Base-by-base conservation (phyloP, 1,284 basidiomycete genomes). In the Rhodotorula sp. region DNA sequence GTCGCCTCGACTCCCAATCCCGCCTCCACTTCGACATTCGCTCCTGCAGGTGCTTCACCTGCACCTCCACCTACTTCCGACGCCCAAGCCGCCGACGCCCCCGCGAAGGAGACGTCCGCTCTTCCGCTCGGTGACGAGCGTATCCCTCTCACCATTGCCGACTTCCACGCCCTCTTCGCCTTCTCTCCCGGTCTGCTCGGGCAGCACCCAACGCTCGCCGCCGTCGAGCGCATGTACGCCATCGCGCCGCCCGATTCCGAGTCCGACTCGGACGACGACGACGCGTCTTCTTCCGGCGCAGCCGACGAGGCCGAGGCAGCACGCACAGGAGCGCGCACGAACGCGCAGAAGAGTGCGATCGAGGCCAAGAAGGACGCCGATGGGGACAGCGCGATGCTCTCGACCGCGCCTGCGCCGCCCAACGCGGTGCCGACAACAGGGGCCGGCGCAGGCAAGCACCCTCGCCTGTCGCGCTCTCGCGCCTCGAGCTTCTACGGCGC, bases 141-240 rank as follows among this genome's bases (percentile, higher is more conserved):
- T 17, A 27, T 7, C 0, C 74, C 71, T 0, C 67, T 75, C 55
- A 53, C 69, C 13, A 61, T 70, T 12, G 61, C 56, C 63, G 74
- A 76, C 61, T 74, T 74, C 41, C 61, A 63, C 57, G 68, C 72
- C n/a, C 59, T 74, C 7, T 74, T 76, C 68, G 75, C 73, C 53
- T 65, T 74, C 48, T 64, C 66, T 7, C 75, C 75, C 2, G 41
- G 55, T 4, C 48, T 76, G 23, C 68, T 76, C 50, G 75, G 69
- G 7, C 68, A 65, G 10, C 44, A 62, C 12, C 69, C 67, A 16
- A 68, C 71, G 49, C 17, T 61, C 5, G 71, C 64, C 12, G 71
- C 73, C 5, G 68, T 76, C 59, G 71, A 76, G 46, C 57, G 75
- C 9, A 66, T 74, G 62, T 76, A 72, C 62, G 72, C 75, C 27